These are phyloP conservation scores for Phytophthora pisi DNA, from an alignment of 352 stramenopile species.

Conservation along the genomic window DNA sequence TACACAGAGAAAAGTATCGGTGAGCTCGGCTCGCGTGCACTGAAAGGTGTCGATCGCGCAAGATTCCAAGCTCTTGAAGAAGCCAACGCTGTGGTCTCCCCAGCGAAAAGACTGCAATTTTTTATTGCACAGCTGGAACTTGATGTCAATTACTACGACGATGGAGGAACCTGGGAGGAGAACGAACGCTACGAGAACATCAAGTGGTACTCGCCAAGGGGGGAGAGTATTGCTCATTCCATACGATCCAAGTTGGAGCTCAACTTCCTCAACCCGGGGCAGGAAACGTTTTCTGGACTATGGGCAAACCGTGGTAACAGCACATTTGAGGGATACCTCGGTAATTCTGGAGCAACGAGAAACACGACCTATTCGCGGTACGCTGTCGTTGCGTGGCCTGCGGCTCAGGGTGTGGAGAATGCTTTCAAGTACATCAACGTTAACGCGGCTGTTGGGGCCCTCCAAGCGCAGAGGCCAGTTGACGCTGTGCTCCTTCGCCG, in stretches of 20 bases:
- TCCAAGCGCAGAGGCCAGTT: not conserved
- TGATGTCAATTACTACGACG: constrained; percentile 19
- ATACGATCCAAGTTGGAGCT: not conserved
- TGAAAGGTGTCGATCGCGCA: constrained; percentile 24
- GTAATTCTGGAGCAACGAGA: constrained; percentile 25
- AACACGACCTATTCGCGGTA: constrained; percentile 24
- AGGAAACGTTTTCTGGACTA: constrained; percentile 9
- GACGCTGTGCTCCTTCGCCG: not conserved
- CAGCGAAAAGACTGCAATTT: constrained; percentile 16
- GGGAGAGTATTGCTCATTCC: not conserved
- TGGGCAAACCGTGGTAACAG: constrained; percentile 19
- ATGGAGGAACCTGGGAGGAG: constrained; percentile 13
- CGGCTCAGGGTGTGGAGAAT: not conserved
- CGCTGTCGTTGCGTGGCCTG: constrained; percentile 8
- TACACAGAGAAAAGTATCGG: constrained; percentile 18
- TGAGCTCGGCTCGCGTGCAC: constrained; percentile 9
- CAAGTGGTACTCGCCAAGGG: constrained; percentile 8
- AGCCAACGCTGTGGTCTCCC: constrained; percentile 8
- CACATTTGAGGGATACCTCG: constrained; percentile 25
- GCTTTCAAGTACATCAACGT: constrained; percentile 7
- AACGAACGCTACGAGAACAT: constrained; percentile 13
- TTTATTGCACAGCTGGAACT: constrained; percentile 18
- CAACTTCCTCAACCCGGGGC: constrained; percentile 22
- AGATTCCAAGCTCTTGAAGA: constrained; percentile 17
- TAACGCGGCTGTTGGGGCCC: constrained; percentile 2